Evolutionary conservation across 2,329 filamentous ascomycete genomes (phyloP).

Genomic region (Bipolaris bicolor): DNA sequence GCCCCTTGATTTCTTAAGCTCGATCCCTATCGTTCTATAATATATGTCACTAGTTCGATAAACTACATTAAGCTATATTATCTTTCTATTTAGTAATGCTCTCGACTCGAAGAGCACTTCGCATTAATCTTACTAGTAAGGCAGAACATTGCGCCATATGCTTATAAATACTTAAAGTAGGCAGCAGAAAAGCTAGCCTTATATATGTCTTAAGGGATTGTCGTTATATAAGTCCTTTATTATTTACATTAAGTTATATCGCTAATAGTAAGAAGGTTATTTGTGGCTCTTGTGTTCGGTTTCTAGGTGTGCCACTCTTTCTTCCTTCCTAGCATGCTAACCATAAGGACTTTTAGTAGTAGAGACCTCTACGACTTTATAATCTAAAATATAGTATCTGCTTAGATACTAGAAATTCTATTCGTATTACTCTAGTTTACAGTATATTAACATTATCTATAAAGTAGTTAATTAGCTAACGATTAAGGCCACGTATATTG

Average conservation of each 20-base stretch:
- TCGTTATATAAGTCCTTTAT: not conserved
- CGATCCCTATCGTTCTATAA: too few relatives aligned
- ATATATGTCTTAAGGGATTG: constrained; percentile 5
- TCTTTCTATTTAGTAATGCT: not conserved
- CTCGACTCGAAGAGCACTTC: not conserved
- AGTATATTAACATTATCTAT: not conserved
- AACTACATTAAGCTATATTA: not conserved
- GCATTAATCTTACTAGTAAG: not conserved
- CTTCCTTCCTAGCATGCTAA: constrained; percentile 3
- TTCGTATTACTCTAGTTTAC: constrained; percentile 3
- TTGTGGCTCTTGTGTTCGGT: not conserved
- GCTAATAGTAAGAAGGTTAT: constrained; percentile 3
- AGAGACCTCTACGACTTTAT: constrained; percentile 3
- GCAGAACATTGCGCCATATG: constrained; percentile 5
- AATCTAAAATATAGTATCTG: constrained; percentile 5
- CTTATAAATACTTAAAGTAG: not conserved
- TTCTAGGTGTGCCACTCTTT: not conserved
- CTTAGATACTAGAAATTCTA: not conserved
- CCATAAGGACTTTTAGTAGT: not conserved
- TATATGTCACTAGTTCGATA: not conserved
- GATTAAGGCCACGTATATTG: constrained; percentile 7
- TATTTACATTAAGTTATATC: not conserved
- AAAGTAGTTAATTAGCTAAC: not conserved
- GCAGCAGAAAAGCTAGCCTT: not conserved
- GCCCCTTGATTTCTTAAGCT: too few relatives aligned